Base-by-base conservation (phyloP, 140 eudicot species). In the Ambrosia hybrid region DNA sequence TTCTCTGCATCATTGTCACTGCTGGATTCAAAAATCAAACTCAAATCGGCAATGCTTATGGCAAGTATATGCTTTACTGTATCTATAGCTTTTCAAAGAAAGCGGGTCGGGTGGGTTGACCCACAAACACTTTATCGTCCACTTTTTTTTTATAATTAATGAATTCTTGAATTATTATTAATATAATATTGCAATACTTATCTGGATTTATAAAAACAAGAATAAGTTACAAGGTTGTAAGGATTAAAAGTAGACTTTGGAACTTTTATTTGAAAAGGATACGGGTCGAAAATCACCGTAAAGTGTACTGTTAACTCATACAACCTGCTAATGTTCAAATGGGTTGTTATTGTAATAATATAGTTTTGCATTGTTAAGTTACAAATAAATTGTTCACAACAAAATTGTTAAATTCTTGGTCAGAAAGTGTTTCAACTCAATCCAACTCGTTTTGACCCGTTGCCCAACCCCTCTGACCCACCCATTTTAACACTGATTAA, bases 21-120 rank as follows among this genome's bases (percentile, higher is more conserved):
- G 98, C 95, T 74, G 95, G 90, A 65, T 92, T 92, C 80, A 79
- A 73, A 80, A 83, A 92, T 71, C 87, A 89, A 73, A 89, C 76
- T 83, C 98, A 92, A 80, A 92, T 92, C 26, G 98, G 98, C 49
- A 92, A 92, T 73, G 98, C 98, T 38, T 92, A 92, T 74, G 98
- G 98, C 85, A 12, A 83, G 95, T 79, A 49, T 56, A 34, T 36
- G 2, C 52, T 64, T 71, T 34, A 5, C 46, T 57, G 51, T 38
- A 15, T 48, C 37, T 59, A 36, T 51, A n/a, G 9, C 13, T 6
- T 57, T 57, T 58, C 61, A 34, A 53, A 34, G 30, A 21, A 21
- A 21, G 30, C 30, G 30, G 30, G 30, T 21, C 30, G 30, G 30
- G 30, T 21, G 37, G 36, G 63, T 34, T 61, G 21, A 61, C 39